phyloP scores from a whole-genome alignment of 2,329 filamentous ascomycete species.

The Penicillium sp. region DNA sequence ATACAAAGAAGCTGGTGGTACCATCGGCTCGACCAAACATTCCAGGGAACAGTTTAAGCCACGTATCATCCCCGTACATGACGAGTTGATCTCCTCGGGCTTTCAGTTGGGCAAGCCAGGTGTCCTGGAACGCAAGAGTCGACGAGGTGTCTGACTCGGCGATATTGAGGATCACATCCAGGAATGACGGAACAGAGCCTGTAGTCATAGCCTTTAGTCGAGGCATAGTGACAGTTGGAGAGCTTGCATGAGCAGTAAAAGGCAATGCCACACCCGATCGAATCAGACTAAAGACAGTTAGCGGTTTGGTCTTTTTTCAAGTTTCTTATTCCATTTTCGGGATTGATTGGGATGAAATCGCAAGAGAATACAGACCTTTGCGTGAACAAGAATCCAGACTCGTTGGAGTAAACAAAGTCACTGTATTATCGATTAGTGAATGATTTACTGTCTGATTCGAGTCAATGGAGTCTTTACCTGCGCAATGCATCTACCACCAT shows the following conservation, averaged over 20 bases:
- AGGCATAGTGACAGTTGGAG: slow-evolving; percentile 98
- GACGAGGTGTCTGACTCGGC: slow-evolving; percentile 92
- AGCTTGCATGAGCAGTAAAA: slow-evolving; percentile 94
- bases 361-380: slow-evolving; percentile 69
- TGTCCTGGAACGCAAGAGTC: slow-evolving; percentile 85
- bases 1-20: slow-evolving; percentile 97
- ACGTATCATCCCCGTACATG: slow-evolving; percentile 98
- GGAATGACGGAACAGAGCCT: slow-evolving; percentile 95
- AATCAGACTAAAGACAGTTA: slow-evolving; percentile 69
- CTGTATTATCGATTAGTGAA: slow-evolving; percentile 54
- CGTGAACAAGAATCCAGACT: slow-evolving; percentile 84
- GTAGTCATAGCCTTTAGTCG: slow-evolving; percentile 97
- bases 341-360: neutral
- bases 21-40: slow-evolving; percentile 88
- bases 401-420: slow-evolving; percentile 86
- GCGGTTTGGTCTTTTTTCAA: slow-evolving; percentile 19
- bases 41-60: slow-evolving; percentile 92
- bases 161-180: slow-evolving; percentile 95
- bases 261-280: slow-evolving; percentile 81
- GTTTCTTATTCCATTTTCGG: no score
- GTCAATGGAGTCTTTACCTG: slow-evolving; percentile 62
- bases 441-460: neutral
- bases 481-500: slow-evolving; percentile 97
- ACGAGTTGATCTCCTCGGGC: slow-evolving; percentile 77
- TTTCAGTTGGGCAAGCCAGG: slow-evolving; percentile 93